phyloP scores from a whole-genome alignment of 179 eudicot species.

The Carnegiea gigantea region DNA sequence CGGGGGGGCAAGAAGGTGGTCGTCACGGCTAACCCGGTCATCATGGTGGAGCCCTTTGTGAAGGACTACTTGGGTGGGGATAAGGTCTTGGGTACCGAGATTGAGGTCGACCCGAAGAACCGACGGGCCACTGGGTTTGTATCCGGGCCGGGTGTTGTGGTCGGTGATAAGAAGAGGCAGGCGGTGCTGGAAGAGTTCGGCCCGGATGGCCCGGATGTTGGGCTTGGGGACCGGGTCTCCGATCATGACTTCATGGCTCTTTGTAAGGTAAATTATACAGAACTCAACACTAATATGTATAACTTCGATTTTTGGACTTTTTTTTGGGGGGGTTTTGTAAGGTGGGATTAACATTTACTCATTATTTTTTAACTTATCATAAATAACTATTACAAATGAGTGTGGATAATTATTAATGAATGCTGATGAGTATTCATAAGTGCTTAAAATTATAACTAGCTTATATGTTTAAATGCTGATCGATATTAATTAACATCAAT shows the following conservation, averaged over 20 bases:
- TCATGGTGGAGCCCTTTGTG: conserved; percentile 85
- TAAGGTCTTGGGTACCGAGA: conserved; percentile 83
- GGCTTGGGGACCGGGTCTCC: conserved; percentile 82
- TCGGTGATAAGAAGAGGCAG: conserved; percentile 60
- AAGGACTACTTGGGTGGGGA: conserved; percentile 82
- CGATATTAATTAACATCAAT: too few relatives aligned
- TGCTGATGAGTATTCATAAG: too few relatives aligned
- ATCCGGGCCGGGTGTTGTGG: conserved; percentile 69
- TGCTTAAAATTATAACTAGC: too few relatives aligned
- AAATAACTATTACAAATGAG: too few relatives aligned
- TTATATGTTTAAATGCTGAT: too few relatives aligned
- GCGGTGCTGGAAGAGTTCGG: conserved; percentile 76
- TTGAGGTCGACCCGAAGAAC: conserved; percentile 80
- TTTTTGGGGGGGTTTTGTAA: too few relatives aligned
- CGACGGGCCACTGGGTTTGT: conserved; percentile 81
- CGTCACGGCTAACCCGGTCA: conserved; percentile 86
- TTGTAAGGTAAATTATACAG: conserved; percentile 57
- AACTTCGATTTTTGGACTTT: too few relatives aligned
- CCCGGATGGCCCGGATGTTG: conserved; percentile 63
- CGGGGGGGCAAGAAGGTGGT: conserved; percentile 49
- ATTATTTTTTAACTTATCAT: too few relatives aligned
- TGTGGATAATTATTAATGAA: too few relatives aligned
- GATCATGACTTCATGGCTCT: conserved; percentile 92
- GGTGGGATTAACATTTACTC: too few relatives aligned
- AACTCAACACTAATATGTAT: too few relatives aligned